phyloP scores from a whole-genome alignment of 2,329 filamentous ascomycete genomes.

The Alternaria angustiovoidea region DNA sequence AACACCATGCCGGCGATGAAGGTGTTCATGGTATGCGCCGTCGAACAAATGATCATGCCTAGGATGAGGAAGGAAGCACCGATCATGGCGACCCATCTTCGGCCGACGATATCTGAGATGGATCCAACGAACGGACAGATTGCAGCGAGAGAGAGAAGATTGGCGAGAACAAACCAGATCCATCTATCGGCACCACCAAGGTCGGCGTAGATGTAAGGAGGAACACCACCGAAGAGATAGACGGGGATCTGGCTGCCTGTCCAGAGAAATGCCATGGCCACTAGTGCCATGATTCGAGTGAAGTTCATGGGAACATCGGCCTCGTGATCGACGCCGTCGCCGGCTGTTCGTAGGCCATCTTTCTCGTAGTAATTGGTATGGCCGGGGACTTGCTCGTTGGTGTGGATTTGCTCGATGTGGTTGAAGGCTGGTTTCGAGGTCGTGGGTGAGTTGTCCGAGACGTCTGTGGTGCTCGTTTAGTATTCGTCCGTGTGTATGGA shows the following conservation, averaged over 20 bases:
- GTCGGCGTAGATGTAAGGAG: constrained; percentile 63
- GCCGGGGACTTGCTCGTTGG: constrained; percentile 48
- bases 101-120: constrained; percentile 42
- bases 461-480: constrained; percentile 5
- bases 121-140: constrained; percentile 69
- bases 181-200: constrained; percentile 68
- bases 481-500: background rate
- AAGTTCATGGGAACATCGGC: constrained; percentile 11
- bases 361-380: constrained; percentile 58
- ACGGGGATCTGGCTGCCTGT: constrained; percentile 69
- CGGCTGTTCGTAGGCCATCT: constrained; percentile 52
- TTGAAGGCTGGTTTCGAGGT: constrained; percentile 20
- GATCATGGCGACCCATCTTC: constrained; percentile 40
- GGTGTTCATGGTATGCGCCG: constrained; percentile 37
- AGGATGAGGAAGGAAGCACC: constrained; percentile 46
- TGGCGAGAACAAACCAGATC: constrained; percentile 62
- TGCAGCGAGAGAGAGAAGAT: constrained; percentile 63
- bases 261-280: constrained; percentile 60
- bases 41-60: constrained; percentile 42
- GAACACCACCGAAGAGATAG: constrained; percentile 37
- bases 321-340: constrained; percentile 27
- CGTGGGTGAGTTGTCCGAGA: constrained; percentile 18
- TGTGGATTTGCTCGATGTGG: constrained; percentile 47
- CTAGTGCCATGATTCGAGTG: constrained; percentile 59
- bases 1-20: constrained; percentile 54